Evolutionary conservation across 192 early-diverging fungal species (phyloP).

Genomic region (Piromyces sp.): DNA sequence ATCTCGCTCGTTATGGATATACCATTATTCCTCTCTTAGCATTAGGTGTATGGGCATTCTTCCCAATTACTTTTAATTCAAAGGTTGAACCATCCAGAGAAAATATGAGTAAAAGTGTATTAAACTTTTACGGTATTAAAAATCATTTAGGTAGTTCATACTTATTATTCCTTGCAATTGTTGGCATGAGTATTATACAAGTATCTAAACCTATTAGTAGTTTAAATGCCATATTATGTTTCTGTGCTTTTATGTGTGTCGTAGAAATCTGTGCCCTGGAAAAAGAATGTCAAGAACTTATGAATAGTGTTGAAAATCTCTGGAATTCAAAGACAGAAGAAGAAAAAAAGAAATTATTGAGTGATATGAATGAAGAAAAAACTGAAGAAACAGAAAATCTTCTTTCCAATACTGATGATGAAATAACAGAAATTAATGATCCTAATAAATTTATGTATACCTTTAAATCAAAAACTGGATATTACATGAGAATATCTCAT

Average conservation of each 20-base stretch:
- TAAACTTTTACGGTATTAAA: background rate
- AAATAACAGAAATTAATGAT: no score
- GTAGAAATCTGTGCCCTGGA: background rate
- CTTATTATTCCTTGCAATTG: background rate
- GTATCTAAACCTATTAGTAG: background rate
- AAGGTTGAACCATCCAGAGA: background rate
- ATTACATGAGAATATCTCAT: background rate
- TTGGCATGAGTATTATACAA: background rate
- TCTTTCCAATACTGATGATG: no score
- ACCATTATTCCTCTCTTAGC: background rate
- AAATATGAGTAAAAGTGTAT: background rate
- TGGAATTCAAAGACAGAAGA: background rate
- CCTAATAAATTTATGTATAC: background rate
- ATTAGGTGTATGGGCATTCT: background rate
- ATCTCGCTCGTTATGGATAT: background rate
- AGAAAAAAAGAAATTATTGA: background rate
- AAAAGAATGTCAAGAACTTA: background rate
- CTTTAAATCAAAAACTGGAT: background rate
- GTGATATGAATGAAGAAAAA: background rate
- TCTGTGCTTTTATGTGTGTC: background rate
- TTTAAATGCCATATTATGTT: background rate
- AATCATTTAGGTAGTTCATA: background rate
- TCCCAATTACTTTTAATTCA: background rate
- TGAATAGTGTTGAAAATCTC: background rate
- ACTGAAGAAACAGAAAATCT: no score